A percentile compares a stretch with the other conserved stretches of the same genome.
Evolutionary conservation across 2,329 filamentous ascomycete species (phyloP).

Genomic region (Aspergillus japonicus): DNA sequence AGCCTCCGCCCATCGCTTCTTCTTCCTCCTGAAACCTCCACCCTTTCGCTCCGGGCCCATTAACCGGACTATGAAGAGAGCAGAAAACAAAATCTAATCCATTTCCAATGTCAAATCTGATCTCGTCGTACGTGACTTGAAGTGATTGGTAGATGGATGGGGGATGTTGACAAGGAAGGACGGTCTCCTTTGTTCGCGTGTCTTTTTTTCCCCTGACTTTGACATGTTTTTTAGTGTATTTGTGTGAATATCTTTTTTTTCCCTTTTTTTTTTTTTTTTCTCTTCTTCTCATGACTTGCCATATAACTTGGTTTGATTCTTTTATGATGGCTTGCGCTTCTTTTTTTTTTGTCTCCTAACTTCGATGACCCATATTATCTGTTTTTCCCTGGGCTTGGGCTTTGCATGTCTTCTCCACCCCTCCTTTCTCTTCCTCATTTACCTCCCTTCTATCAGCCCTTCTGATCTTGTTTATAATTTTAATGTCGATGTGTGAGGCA

Average conservation of each 20-base stretch:
- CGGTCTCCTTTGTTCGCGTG: neutral
- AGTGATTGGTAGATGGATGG: neutral
- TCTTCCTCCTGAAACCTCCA: neutral
- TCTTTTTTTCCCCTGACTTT: neutral
- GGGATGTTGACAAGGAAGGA: neutral
- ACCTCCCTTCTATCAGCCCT: constrained; percentile 9
- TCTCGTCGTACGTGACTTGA: neutral
- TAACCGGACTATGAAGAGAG: neutral
- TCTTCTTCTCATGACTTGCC: neutral
- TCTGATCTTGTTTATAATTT: constrained; percentile 13
- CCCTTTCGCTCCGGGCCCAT: neutral
- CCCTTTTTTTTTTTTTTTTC: neutral
- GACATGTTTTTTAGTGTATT: neutral
- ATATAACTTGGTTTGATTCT: constrained; percentile 1
- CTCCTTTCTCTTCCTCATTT: neutral
- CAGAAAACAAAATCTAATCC: neutral
- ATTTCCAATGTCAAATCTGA: neutral
- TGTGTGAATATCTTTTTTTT: neutral
- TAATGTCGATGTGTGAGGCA: constrained; percentile 9
- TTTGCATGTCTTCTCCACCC: neutral
- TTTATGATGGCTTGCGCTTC: neutral
- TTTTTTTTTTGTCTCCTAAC: neutral
- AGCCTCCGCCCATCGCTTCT: too few relatives aligned
- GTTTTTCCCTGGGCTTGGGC: neutral
- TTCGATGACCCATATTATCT: neutral